A percentile compares a stretch with the other conserved stretches of the same genome.
These are phyloP conservation scores for Salix suchowensis DNA, from an alignment of 345 rosid species.

Conservation along the genomic window DNA sequence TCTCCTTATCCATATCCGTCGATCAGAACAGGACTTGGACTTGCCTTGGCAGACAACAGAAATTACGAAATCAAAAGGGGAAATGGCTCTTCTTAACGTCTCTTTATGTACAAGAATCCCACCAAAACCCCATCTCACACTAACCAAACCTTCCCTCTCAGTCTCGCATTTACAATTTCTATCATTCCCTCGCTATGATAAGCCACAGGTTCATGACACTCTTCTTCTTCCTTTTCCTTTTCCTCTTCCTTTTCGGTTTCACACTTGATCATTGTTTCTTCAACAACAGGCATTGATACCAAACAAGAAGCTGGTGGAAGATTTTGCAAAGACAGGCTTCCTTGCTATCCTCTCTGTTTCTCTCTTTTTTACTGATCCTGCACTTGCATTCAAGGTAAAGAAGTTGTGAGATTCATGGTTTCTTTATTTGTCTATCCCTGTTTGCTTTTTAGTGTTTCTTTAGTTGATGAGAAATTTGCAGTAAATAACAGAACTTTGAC, in stretches of 20 bases:
- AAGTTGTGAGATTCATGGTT: neutral
- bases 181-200: constrained; percentile 12
- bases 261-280: neutral
- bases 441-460: neutral
- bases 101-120: constrained; percentile 38
- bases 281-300: neutral
- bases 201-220: constrained; percentile 19
- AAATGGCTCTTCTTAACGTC: constrained; percentile 53
- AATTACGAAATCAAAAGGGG: neutral
- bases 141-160: constrained; percentile 17
- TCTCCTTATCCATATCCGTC: neutral
- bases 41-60: neutral
- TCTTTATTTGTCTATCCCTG: neutral
- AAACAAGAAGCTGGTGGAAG: constrained; percentile 19
- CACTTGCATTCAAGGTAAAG: constrained; percentile 71
- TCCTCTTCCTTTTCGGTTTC: neutral
- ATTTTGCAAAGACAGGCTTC: constrained; percentile 45
- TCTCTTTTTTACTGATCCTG: constrained; percentile 66
- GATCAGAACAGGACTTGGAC: neutral
- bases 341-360: constrained; percentile 66
- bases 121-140: constrained; percentile 25
- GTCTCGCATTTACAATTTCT: neutral
- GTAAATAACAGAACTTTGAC: neutral
- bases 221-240: neutral
- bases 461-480: neutral